phyloP scores from a whole-genome alignment of 2,329 filamentous ascomycete species.

The Epichloe typhina region DNA sequence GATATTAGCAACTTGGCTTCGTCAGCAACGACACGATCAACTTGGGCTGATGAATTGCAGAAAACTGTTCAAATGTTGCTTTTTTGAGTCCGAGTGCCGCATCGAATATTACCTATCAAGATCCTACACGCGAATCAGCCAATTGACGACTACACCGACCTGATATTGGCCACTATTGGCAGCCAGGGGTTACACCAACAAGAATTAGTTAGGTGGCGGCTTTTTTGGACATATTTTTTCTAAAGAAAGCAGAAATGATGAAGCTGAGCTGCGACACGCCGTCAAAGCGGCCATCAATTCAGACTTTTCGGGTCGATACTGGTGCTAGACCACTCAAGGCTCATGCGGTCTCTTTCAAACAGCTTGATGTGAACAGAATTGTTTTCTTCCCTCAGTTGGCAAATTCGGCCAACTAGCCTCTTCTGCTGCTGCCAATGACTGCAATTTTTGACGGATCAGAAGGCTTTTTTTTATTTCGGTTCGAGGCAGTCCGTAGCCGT shows the following conservation, averaged over 20 bases:
- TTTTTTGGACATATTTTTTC: not conserved
- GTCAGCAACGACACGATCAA: not conserved
- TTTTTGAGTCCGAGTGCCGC: not conserved
- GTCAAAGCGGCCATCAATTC: not conserved
- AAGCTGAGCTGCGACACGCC: constrained; percentile 3
- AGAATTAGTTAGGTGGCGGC: constrained; percentile 6
- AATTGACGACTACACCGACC: not conserved
- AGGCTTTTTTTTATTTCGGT: no score
- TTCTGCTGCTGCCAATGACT: no score
- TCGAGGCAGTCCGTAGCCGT: no score
- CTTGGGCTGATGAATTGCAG: not conserved
- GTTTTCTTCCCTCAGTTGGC: not conserved
- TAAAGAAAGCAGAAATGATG: not conserved
- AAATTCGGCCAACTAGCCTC: not conserved
- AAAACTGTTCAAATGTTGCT: not conserved
- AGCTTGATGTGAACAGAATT: not conserved
- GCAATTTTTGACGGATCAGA: no score
- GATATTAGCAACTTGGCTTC: not conserved
- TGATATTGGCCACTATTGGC: constrained; percentile 3
- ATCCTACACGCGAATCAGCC: not conserved
- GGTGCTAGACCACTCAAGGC: not conserved
- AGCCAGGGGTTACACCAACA: constrained; percentile 8
- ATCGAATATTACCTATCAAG: not conserved
- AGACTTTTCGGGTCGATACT: not conserved
- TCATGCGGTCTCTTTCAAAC: not conserved